Conservation (phyloP, 1,284 basidiomycete genomes). For the Agroathelia rolfsii region DNA sequence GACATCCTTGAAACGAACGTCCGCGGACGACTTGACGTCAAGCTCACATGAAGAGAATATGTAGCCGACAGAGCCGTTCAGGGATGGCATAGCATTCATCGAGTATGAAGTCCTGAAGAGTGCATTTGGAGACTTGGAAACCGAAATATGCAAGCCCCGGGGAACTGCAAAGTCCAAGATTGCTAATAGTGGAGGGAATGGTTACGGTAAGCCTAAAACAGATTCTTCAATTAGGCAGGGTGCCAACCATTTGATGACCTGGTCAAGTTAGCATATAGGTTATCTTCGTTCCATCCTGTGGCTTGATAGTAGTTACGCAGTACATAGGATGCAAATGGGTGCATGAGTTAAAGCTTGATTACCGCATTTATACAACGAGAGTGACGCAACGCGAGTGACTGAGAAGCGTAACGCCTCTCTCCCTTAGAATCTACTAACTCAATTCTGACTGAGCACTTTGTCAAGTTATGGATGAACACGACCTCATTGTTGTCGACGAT, state of each 20-base stretch:
- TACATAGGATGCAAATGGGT: constrained; percentile 82
- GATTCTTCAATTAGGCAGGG: constrained; percentile 18
- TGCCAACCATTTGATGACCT: constrained; percentile 75
- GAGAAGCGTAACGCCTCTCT: too few relatives aligned
- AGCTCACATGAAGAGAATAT: constrained; percentile 84
- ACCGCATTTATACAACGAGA: constrained; percentile 5
- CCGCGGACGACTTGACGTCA: constrained; percentile 58
- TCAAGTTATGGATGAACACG: constrained; percentile 13
- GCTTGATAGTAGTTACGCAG: constrained; percentile 82
- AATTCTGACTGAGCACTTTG: constrained; percentile 18
- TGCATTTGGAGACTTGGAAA: constrained; percentile 85
- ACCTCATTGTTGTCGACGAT: constrained; percentile 10
- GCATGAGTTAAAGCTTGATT: constrained; percentile 49
- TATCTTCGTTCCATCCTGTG: constrained; percentile 95
- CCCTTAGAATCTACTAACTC: too few relatives aligned
- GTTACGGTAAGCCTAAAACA: constrained; percentile 8
- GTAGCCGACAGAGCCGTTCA: constrained; percentile 90
- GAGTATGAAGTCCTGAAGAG: constrained; percentile 88
- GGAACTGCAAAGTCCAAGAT: constrained; percentile 82
- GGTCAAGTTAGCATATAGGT: constrained; percentile 85
- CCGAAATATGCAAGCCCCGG: constrained; percentile 66
- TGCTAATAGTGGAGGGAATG: constrained; percentile 32
- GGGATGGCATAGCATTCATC: constrained; percentile 83
- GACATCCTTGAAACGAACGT: constrained; percentile 81
- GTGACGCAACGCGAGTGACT: constrained; percentile 7